Percentiles rank a stretch among this genome's conserved stretches.
phyloP scores from a whole-genome alignment of 345 rosid species.

The Dimocarpus longan region DNA sequence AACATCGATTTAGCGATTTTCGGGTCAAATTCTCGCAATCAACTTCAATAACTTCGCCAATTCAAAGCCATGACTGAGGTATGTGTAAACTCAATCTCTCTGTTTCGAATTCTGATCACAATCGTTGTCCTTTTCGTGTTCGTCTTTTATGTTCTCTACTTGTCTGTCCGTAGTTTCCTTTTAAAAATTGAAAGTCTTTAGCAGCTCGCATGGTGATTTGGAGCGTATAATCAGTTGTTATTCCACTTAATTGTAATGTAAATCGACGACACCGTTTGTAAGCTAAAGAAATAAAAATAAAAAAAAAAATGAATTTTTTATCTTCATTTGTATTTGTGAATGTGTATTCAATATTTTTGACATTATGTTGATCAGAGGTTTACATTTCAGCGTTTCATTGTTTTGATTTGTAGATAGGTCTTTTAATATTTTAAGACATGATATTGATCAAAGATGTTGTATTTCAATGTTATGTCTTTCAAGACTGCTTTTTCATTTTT shows the following conservation, averaged over 20 bases:
- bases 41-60: constrained; percentile 15
- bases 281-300: not conserved
- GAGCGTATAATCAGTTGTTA: not conserved
- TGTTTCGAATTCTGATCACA: not conserved
- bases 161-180: not conserved
- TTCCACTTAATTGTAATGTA: not conserved
- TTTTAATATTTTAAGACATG: not conserved
- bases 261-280: not conserved
- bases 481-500: not conserved
- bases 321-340: not conserved
- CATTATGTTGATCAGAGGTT: not conserved
- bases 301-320: too few species aligned
- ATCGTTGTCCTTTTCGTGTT: not conserved
- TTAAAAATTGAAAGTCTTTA: not conserved
- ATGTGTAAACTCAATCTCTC: not conserved
- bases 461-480: not conserved
- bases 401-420: not conserved
- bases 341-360: not conserved
- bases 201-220: not conserved
- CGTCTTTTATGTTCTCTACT: not conserved
- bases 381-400: not conserved
- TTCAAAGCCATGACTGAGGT: constrained; percentile 77
- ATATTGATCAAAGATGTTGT: not conserved
- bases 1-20: not conserved
- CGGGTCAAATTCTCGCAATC: not conserved